phyloP scores from a whole-genome alignment of 345 rosid genomes.

The Clausena lansium region DNA sequence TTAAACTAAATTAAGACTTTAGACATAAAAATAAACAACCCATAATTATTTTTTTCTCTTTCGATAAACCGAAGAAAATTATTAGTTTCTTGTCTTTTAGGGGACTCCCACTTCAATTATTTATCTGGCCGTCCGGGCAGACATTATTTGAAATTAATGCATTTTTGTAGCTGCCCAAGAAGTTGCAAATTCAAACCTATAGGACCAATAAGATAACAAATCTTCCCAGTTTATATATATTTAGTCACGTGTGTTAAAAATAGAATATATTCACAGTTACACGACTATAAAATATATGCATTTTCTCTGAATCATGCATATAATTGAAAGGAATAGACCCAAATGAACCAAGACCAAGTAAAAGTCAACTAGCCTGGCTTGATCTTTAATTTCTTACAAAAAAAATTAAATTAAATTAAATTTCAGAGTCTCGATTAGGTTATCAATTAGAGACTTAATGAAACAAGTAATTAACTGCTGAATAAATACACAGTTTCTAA shows the following conservation, averaged over 20 bases:
- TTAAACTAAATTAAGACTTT: too few species aligned
- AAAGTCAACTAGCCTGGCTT: constrained; percentile 19
- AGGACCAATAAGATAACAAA: not conserved
- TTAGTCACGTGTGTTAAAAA: not conserved
- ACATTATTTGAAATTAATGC: not conserved
- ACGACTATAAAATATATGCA: not conserved
- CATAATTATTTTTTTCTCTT: not conserved
- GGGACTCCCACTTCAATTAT: not conserved
- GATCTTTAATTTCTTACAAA: constrained; percentile 14
- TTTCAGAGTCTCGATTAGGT: constrained; percentile 30
- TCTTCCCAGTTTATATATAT: not conserved
- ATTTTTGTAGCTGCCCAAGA: not conserved
- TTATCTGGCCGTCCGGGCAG: not conserved
- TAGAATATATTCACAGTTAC: not conserved
- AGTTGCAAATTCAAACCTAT: not conserved
- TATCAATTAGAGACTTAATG: constrained; percentile 24
- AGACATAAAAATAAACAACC: too few species aligned
- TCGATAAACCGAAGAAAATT: not conserved
- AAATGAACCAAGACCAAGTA: not conserved
- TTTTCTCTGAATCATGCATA: not conserved
- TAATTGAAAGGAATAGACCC: not conserved
- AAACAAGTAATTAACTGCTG: constrained; percentile 12
- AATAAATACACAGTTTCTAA: constrained; percentile 13
- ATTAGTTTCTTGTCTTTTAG: not conserved
- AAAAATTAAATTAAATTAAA: too few species aligned